Evolutionary conservation across 345 rosid species (phyloP), one percentile per base, ranked within the genome.

Genomic region (Cardamine occulta): DNA sequence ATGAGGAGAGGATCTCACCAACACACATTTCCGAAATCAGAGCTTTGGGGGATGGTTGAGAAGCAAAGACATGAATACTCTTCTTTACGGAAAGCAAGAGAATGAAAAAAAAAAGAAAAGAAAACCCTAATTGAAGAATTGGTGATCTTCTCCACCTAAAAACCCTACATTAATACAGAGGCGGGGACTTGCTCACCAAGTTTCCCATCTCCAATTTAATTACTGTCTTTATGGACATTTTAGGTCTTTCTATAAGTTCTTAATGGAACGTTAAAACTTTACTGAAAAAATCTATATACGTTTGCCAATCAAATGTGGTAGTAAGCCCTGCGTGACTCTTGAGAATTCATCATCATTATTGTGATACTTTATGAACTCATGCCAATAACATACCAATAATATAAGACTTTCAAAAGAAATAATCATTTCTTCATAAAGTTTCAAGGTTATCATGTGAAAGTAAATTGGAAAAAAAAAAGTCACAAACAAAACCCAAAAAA

Each of bases 391-490:
- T 26, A 26, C 28, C 28, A 26, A 26, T 26, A 26, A 26, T 26
- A 26, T 26, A 26, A 26, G 28, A 26, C 28, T 26, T 26, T 3
- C 1, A 26, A 26, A 26, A 26, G 28, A 26, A 26, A 26, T 26
- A 26, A 26, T 26, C 28, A 26, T 26, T 26, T 26, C 28, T 26
- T 2, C 28, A 26, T 26, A 26, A 26, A 26, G 28, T 26, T 28
- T 28, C 31, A 14, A 63, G 35, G 67, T 24, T 42, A 63, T 63
- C 67, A 59, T 34, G 13, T 49, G 34, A 29, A 66, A 39, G 31
- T 39, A 68, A 75, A 52, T 40, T 40, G 39, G 26, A 76, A 48
- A 67, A 68, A 35, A 8, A 63, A 67, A 39, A 17, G 56, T 21
- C 10, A 24, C 52, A 74, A 28, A 66, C 2, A 11, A 67, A 37